phyloP scores from a whole-genome alignment of 345 rosid genomes.

The Ailanthus altissimus region DNA sequence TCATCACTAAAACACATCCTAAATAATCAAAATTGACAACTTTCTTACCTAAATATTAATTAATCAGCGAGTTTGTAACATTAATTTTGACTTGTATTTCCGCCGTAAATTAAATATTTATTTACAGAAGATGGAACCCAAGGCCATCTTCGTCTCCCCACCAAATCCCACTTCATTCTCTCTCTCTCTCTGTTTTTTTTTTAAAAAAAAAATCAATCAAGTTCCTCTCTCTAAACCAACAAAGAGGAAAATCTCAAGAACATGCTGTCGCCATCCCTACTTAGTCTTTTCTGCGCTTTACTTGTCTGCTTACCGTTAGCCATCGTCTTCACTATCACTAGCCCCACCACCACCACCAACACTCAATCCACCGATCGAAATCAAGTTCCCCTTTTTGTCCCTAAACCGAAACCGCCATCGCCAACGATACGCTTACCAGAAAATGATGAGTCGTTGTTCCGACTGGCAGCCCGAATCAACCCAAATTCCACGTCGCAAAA shows the following conservation, averaged over 20 bases:
- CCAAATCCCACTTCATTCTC: constrained; percentile 29
- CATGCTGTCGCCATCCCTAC: constrained; percentile 57
- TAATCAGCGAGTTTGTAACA: not conserved
- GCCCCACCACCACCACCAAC: constrained; percentile 21
- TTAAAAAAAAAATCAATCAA: not conserved
- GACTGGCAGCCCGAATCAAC: constrained; percentile 47
- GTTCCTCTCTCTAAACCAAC: constrained; percentile 14
- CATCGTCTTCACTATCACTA: constrained; percentile 48
- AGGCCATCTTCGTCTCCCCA: not conserved
- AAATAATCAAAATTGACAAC: not conserved
- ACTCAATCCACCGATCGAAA: constrained; percentile 4
- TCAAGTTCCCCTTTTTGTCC: constrained; percentile 16
- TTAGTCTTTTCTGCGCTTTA: constrained; percentile 55
- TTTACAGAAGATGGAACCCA: not conserved
- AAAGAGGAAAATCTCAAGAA: not conserved
- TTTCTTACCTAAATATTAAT: not conserved
- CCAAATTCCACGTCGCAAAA: constrained; percentile 36
- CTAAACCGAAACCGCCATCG: constrained; percentile 15
- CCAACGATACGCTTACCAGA: constrained; percentile 28
- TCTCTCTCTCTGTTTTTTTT: constrained; percentile 24
- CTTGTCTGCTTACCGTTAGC: constrained; percentile 67
- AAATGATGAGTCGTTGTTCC: constrained; percentile 54
- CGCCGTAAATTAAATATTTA: not conserved
- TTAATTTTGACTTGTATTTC: not conserved
- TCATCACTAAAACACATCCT: not conserved